Conservation (phyloP, 2,329 filamentous ascomycete species). For the Fusarium nisikadoi region DNA sequence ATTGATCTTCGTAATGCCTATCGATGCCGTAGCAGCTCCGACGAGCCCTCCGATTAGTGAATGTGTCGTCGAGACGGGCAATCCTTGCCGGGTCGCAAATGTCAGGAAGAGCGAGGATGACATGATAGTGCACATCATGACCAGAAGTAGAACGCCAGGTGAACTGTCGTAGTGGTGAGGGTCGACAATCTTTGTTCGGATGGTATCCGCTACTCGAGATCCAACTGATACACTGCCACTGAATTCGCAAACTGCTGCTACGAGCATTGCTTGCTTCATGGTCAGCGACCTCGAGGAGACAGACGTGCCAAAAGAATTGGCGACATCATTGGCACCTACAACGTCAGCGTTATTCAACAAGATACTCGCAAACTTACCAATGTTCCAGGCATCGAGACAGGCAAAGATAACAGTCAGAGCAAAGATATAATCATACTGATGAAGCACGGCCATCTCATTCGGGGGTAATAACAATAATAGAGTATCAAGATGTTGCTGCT, state of each 20-base stretch:
- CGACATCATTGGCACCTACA: constrained; percentile 72
- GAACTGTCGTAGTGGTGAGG: constrained; percentile 64
- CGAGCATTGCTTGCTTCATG: constrained; percentile 68
- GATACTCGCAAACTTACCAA: constrained; percentile 54
- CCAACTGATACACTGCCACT: constrained; percentile 69
- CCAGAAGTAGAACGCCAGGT: constrained; percentile 61
- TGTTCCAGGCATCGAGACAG: constrained; percentile 69
- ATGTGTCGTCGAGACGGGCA: constrained; percentile 66
- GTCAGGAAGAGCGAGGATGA: constrained; percentile 64
- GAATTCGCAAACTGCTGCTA: constrained; percentile 70
- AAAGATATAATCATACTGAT: constrained; percentile 67
- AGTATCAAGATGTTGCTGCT: neutral
- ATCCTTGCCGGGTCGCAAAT: constrained; percentile 60
- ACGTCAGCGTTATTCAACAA: neutral
- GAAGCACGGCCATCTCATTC: constrained; percentile 50
- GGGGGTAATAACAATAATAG: neutral
- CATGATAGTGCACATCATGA: constrained; percentile 65
- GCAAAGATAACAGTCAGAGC: constrained; percentile 66
- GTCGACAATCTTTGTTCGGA: constrained; percentile 64
- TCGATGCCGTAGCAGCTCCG: constrained; percentile 50
- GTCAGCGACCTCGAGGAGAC: constrained; percentile 76
- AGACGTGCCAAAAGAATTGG: constrained; percentile 78
- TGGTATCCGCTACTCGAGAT: constrained; percentile 69
- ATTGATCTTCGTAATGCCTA: constrained; percentile 50
- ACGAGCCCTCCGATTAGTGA: constrained; percentile 59